A percentile compares a stretch with the other conserved stretches of the same genome.
These are phyloP conservation scores for Zygosaccharomyces pseudobailii DNA, from an alignment of 1,139 yeast species.

Conservation along the genomic window DNA sequence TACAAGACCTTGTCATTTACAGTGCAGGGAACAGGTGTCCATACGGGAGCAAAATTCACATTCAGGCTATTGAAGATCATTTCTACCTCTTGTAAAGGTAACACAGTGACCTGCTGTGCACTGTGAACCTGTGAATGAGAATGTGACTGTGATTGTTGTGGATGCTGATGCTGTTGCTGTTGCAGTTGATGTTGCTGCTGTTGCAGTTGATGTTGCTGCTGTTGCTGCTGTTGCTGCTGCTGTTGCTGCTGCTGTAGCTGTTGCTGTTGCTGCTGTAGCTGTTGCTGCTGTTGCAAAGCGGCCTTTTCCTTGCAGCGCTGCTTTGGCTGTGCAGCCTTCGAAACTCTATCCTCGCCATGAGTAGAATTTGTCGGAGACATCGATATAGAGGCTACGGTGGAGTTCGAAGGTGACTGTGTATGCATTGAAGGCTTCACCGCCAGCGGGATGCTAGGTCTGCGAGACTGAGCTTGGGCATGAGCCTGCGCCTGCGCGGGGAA, in stretches of 20 bases:
- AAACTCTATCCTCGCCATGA: not conserved
- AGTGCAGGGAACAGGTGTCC: constrained; percentile 54
- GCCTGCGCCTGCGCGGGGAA: constrained; percentile 5
- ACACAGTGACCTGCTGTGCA: constrained; percentile 21
- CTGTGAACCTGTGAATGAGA: constrained; percentile 5
- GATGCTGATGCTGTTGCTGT: no score
- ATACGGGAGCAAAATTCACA: constrained; percentile 32
- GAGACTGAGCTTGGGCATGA: constrained; percentile 4
- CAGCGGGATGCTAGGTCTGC: constrained; percentile 1
- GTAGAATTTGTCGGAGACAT: constrained; percentile 8
- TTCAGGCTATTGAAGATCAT: constrained; percentile 34
- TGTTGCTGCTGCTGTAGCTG: not conserved
- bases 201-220: no score
- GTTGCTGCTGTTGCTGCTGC: not conserved
- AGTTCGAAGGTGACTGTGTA: constrained; percentile 8
- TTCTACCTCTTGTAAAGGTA: constrained; percentile 36
- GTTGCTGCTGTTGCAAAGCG: not conserved
- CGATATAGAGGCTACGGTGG: constrained; percentile 8
- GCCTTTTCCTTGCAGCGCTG: not conserved
- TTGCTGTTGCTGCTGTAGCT: not conserved
- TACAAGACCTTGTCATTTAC: constrained; percentile 50
- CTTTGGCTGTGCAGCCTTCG: not conserved
- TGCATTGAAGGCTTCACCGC: not conserved
- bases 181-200: no score
- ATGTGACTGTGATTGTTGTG: not conserved